A percentile compares a stretch with the other conserved stretches of the same genome.
Conservation (phyloP, 768 basidiomycete species). For the Tephrocybe sp. region DNA sequence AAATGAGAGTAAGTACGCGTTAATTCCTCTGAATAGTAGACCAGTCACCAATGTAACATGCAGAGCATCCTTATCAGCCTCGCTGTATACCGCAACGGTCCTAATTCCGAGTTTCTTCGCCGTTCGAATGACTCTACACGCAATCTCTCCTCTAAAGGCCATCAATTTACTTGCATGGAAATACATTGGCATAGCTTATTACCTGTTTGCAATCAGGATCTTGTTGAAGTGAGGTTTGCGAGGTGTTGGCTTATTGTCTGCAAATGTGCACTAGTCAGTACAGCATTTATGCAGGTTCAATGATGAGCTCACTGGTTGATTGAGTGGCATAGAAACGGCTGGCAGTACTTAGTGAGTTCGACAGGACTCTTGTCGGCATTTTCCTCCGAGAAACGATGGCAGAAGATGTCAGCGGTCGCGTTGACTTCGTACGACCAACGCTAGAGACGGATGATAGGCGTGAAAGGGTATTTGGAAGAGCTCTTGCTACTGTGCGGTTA, state of each 20-base stretch:
- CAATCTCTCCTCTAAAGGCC: constrained; percentile 81
- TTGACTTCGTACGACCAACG: background rate
- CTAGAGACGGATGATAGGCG: constrained; percentile 3
- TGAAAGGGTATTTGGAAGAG: constrained; percentile 5
- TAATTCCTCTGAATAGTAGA: background rate
- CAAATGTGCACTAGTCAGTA: background rate
- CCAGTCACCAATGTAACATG: constrained; percentile 75
- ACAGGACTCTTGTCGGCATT: background rate
- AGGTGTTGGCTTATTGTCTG: constrained; percentile 30
- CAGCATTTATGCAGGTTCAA: background rate
- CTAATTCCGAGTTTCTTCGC: constrained; percentile 85
- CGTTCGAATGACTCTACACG: constrained; percentile 91
- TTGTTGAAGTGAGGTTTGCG: constrained; percentile 25
- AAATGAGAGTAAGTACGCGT: background rate
- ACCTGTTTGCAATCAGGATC: constrained; percentile 31
- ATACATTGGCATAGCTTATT: constrained; percentile 25
- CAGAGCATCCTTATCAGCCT: constrained; percentile 76
- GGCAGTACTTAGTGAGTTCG: background rate
- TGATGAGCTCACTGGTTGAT: background rate
- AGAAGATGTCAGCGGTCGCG: background rate
- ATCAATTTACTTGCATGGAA: constrained; percentile 18
- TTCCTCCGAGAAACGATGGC: background rate
- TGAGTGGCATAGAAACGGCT: constrained; percentile 1
- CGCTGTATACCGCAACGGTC: constrained; percentile 91
- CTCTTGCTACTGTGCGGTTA: background rate